A percentile compares a stretch with the other conserved stretches of the same genome.
Conservation (phyloP, 495 filamentous ascomycete species). For the Aeminium ludgeri region DNA sequence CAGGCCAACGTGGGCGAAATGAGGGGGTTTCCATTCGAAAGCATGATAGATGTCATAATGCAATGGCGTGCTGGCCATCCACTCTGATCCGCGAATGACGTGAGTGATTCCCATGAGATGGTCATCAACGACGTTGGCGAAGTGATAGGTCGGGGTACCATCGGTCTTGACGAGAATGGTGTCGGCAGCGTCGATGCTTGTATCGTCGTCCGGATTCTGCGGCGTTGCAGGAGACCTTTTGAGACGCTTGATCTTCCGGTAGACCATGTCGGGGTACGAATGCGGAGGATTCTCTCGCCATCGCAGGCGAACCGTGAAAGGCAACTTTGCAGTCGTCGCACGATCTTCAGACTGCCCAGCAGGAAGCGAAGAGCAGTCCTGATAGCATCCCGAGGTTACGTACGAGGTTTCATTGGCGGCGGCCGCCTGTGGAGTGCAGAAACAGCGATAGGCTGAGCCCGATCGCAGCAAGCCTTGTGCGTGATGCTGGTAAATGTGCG, state of each 20-base stretch:
- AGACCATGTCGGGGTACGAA: slow-evolving; percentile 56
- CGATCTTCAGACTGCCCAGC: slow-evolving; percentile 49
- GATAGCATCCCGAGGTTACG: slow-evolving; percentile 17
- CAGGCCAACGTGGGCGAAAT: slow-evolving; percentile 77
- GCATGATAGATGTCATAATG: slow-evolving; percentile 76
- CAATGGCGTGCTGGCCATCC: slow-evolving; percentile 84
- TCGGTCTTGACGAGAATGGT: slow-evolving; percentile 81
- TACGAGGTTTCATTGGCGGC: slow-evolving; percentile 45
- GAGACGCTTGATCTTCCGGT: slow-evolving; percentile 33
- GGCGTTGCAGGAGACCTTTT: slow-evolving; percentile 20
- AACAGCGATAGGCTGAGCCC: slow-evolving; percentile 79
- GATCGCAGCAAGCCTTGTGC: slow-evolving; percentile 49
- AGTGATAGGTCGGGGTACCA: slow-evolving; percentile 84
- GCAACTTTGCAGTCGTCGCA: slow-evolving; percentile 34
- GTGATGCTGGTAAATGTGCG: slow-evolving; percentile 53
- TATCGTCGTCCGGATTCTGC: slow-evolving; percentile 22
- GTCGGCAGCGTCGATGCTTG: slow-evolving; percentile 41
- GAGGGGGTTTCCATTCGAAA: slow-evolving; percentile 71
- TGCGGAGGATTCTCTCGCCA: slow-evolving; percentile 30
- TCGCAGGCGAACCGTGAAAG: slow-evolving; percentile 60
- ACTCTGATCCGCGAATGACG: slow-evolving; percentile 83
- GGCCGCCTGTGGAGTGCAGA: slow-evolving; percentile 63
- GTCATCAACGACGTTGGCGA: slow-evolving; percentile 94
- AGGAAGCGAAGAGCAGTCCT: slow-evolving; percentile 53
- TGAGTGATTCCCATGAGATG: slow-evolving; percentile 89